Evolutionary conservation across 2,329 filamentous ascomycete species (phyloP), one percentile per base, ranked within the genome.

Genomic region (Amylocarpus encephaloides): DNA sequence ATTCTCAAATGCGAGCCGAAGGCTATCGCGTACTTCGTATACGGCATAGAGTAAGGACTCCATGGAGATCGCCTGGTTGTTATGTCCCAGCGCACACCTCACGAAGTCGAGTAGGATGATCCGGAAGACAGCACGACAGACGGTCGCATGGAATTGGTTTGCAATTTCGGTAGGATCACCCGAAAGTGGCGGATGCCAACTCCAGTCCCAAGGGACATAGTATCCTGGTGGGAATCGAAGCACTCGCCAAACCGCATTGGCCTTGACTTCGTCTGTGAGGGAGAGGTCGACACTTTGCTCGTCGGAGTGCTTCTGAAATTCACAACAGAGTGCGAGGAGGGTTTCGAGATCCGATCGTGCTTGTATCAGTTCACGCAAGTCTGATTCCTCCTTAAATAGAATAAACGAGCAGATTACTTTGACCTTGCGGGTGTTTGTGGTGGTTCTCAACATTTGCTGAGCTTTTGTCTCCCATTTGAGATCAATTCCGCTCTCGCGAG

Each of bases 21-120:
- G 50, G 29, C 33, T 39, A 33, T 50, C 42, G 26, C 52, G 52
- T 36, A 49, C 33, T 29, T 55, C 46, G 33, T 45, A 53, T 49
- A 53, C 48, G 15, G 44, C 50, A 57, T 47, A 11, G 16, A 57
- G 16, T 46, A 56, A 43, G 46, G 16, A 22, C n/a, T 43, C 39
- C 16, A 57, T 13, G 30, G 43, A 53, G 46, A 12, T 39, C 4
- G 50, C 48, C 39, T 55, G 49, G 26, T 30, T 53, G 35, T 30
- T 49, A 44, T 52, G 55, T 43, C 53, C 50, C 46, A 58, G 48
- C n/a, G 55, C 50, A 39, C n/a, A 52, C 26, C 55, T 53, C 29
- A 58, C 46, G 33, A 53, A 58, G 50, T 58, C 55, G 38, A 40
- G 49, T 33, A 55, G 50, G 43, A 48, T 50, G 16, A 49, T 36